Percentiles rank a stretch among this genome's conserved stretches.
Conservation (phyloP, 192 early-diverging fungal species). For the Linnemannia exigua region DNA sequence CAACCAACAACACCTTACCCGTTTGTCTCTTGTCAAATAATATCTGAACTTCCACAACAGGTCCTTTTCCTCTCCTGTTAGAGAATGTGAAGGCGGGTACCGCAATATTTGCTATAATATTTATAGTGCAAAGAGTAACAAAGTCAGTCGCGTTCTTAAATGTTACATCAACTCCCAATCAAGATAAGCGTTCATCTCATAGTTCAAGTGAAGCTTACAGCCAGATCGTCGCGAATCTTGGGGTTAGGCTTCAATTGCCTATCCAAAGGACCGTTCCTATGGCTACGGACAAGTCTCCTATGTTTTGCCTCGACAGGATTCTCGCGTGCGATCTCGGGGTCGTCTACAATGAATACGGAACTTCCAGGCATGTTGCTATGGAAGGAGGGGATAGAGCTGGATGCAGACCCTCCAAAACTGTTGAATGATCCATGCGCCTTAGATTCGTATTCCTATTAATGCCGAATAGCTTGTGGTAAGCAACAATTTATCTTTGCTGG, state of each 20-base stretch:
- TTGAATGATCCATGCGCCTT: conserved; percentile 14
- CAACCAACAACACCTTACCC: conserved; percentile 61
- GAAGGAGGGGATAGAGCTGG: conserved; percentile 27
- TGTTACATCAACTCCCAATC: background rate
- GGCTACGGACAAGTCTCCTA: conserved; percentile 87
- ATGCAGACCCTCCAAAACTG: conserved; percentile 24
- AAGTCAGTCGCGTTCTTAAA: background rate
- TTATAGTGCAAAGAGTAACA: background rate
- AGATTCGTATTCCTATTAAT: conserved; percentile 68
- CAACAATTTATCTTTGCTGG: too few relatives aligned
- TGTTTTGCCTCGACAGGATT: conserved; percentile 98
- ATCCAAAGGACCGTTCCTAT: conserved; percentile 92
- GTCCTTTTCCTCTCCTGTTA: conserved; percentile 92
- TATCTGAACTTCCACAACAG: conserved; percentile 99
- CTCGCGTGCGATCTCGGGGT: conserved; percentile 90
- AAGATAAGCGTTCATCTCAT: too few relatives aligned
- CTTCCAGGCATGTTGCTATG: conserved; percentile 15
- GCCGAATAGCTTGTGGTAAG: background rate
- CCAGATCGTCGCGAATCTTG: conserved; percentile 95
- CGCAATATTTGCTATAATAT: conserved; percentile 81
- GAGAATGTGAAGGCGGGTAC: conserved; percentile 91
- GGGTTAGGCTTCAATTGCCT: conserved; percentile 98
- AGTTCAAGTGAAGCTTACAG: conserved; percentile 67
- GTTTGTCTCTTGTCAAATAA: conserved; percentile 94
- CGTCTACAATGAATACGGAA: conserved; percentile 73